These are phyloP conservation scores for Penicillium thymicola DNA, from an alignment of 2,329 filamentous ascomycete genomes.

Conservation along the genomic window DNA sequence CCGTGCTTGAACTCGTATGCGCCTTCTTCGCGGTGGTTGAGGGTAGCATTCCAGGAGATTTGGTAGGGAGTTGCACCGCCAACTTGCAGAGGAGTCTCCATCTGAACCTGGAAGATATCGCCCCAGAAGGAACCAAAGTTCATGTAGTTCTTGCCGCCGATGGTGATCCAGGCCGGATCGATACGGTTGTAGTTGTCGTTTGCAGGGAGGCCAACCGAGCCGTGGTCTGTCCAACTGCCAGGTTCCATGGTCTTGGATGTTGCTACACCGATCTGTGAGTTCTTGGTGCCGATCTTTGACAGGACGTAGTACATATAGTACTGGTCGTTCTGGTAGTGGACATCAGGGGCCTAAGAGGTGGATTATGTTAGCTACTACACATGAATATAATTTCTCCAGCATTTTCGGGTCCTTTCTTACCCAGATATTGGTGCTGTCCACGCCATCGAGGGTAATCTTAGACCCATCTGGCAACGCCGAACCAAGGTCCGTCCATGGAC, in stretches of 20 bases:
- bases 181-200: constrained; percentile 56
- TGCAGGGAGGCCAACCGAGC: constrained; percentile 37
- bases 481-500: constrained; percentile 51
- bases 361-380: neutral
- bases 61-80: constrained; percentile 41
- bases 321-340: constrained; percentile 52
- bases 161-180: constrained; percentile 54
- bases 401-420: constrained; percentile 25
- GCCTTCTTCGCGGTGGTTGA: constrained; percentile 56
- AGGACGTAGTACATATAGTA: constrained; percentile 67
- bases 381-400: neutral
- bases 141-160: constrained; percentile 45
- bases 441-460: constrained; percentile 44
- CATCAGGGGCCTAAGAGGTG: constrained; percentile 59
- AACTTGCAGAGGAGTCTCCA: constrained; percentile 36
- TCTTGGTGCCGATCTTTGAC: constrained; percentile 58
- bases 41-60: constrained; percentile 53
- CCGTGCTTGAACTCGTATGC: constrained; percentile 54
- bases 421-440: constrained; percentile 46
- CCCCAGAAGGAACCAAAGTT: constrained; percentile 71
- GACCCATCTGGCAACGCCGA: constrained; percentile 46
- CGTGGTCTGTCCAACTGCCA: constrained; percentile 38
- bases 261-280: constrained; percentile 60
- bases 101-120: constrained; percentile 59
- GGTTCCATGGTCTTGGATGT: constrained; percentile 45